phyloP scores from a whole-genome alignment of 1,284 basidiomycete species.

The Ceratobasidium theobromae region DNA sequence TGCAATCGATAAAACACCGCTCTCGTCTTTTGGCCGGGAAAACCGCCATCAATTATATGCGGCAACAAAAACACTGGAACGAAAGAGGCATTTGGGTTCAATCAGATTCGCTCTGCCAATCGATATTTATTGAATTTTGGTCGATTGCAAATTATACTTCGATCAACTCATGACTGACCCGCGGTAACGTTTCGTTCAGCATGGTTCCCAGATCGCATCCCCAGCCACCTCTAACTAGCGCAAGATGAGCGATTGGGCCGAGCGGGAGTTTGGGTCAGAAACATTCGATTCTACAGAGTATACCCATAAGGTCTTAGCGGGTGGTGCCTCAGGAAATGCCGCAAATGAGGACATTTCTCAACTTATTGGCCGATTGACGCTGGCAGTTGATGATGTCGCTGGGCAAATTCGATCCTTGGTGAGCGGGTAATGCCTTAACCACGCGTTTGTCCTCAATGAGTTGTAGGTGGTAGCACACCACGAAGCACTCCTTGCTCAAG shows the following conservation, averaged over 20 bases:
- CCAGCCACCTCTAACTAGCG: not conserved
- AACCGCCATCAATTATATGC: too few relatives aligned
- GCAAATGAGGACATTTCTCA: conserved; percentile 80
- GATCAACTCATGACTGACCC: too few relatives aligned
- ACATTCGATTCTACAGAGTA: conserved; percentile 28
- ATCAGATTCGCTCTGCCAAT: too few relatives aligned
- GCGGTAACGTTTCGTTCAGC: not conserved
- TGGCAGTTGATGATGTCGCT: conserved; percentile 84
- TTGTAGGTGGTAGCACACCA: conserved; percentile 68
- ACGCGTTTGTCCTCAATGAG: not conserved
- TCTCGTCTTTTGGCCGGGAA: too few relatives aligned
- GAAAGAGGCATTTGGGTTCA: too few relatives aligned
- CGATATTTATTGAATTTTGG: too few relatives aligned
- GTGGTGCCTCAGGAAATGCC: not conserved
- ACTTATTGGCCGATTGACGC: conserved; percentile 79
- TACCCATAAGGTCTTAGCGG: conserved; percentile 16
- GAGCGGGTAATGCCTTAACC: conserved; percentile 41
- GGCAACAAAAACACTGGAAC: too few relatives aligned
- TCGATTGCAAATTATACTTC: too few relatives aligned
- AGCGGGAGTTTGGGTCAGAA: conserved; percentile 27
- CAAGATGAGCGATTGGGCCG: conserved; percentile 28
- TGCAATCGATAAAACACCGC: too few relatives aligned
- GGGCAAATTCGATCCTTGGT: conserved; percentile 84
- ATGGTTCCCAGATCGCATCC: not conserved
- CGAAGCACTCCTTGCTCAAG: conserved; percentile 70